phyloP scores from a whole-genome alignment of 148 eudicot species.

The Suaeda aralocaspica region DNA sequence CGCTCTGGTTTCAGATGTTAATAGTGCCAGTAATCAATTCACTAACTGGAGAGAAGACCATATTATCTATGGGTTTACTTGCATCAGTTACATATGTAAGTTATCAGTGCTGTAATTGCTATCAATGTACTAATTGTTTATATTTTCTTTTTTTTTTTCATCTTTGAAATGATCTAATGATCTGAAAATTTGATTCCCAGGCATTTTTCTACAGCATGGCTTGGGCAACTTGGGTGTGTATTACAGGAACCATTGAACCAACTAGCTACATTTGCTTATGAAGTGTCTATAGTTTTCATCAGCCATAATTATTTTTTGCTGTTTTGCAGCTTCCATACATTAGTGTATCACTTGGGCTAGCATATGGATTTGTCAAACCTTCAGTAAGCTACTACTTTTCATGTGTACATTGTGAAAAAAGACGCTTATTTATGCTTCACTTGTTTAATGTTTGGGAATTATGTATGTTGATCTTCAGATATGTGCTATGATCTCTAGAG shows the following conservation, averaged over 20 bases:
- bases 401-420: background rate
- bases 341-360: conserved; percentile 32
- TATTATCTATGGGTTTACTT: conserved; percentile 54
- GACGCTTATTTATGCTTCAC: background rate
- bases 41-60: conserved; percentile 63
- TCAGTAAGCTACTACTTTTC: conserved; percentile 26
- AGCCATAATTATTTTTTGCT: background rate
- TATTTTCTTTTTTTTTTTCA: background rate
- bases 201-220: conserved; percentile 75
- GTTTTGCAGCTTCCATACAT: conserved; percentile 32
- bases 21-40: conserved; percentile 62
- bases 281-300: background rate
- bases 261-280: background rate
- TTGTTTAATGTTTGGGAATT: background rate
- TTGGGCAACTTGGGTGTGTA: conserved; percentile 72
- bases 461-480: conserved; percentile 17
- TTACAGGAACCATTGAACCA: background rate
- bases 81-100: conserved; percentile 65
- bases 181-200: conserved; percentile 34
- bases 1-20: conserved; percentile 41
- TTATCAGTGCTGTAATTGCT: conserved; percentile 1
- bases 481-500: conserved; percentile 33
- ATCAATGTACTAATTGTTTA: background rate
- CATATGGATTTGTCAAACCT: conserved; percentile 37
- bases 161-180: background rate